Evolutionary conservation across 371 early-diverging fungal species (phyloP), one percentile per base, ranked within the genome.

Genomic region (Phascolomyces articulosus): DNA sequence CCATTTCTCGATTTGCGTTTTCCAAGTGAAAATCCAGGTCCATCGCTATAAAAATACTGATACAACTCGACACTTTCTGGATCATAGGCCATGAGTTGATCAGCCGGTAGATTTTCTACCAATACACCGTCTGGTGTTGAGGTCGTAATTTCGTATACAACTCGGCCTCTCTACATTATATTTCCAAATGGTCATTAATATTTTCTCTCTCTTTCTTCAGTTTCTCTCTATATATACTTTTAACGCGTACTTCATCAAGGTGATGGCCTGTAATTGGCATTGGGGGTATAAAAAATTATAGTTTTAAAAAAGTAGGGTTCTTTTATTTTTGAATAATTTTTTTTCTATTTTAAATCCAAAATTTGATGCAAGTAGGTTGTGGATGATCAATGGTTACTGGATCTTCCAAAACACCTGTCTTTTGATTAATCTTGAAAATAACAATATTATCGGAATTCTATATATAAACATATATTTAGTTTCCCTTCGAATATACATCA

Each of bases 291-390:
- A 44, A 44, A 44, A 16, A n/a, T n/a, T n/a, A n/a, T n/a, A n/a
- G n/a, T n/a, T n/a, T n/a, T n/a, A 44, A n/a, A 44, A 13, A 44
- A 18, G 44, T 44, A 44, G 15, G 4, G 18, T 15, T 8, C 18
- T 11, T 51, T 51, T 24, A 23, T 24, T 24, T 3, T 34, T 23
- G 23, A 11, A 51, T 23, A 51, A 51, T 11, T 15, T 51, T 51
- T 24, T 51, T 18, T 23, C 13, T 51, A 51, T 51, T 47, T 18
- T 3, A 56, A 21, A 34, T 54, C 56, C 55, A 54, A n/a, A 63
- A 82, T 61, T 72, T 63, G 38, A 82, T 68, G 58, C 83, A 82
- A 10, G 78, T 75, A 8, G 83, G 80, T 34, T 74, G 60, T 3
- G 70, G 63, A 20, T 78, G 80, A 0, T 71, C 60, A 3, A 76